Base-by-base conservation (phyloP, 331 rosid genomes). In the Pyrus hybrid region DNA sequence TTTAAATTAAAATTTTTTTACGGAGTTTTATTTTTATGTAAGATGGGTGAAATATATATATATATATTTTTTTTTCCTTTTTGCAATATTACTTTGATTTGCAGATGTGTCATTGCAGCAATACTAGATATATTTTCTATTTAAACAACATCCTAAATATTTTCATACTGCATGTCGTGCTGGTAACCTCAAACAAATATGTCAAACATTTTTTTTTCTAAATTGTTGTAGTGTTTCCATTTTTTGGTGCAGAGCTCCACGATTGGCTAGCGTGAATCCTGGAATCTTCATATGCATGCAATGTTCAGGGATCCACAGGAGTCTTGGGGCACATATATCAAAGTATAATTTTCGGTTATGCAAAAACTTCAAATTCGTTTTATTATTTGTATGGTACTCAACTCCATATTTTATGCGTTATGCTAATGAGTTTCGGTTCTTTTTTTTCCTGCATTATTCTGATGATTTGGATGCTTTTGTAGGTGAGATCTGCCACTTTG, bases 241-340 rank as follows among this genome's bases (percentile, higher is more conserved):
- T 62, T 70, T 82, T 71, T 74, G 68, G 49, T 81, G 87, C 91
- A 92, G 93, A 80, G 96, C 88, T 67, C 96, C 97, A 63, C 79
- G 94, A 88, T 90, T 96, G 97, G 97, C 96, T 65, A 90, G 96
- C 29, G 93, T 92, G 71, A 92, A 92, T 76, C 86, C 90, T 71
- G 97, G 97, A 70, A 90, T 92, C 87, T 92, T 92, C 78, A 85
- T 92, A 79, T 92, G 96, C 84, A 92, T 92, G 96, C 94, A 92
- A 47, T 92, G 97, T 77, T 92, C 97, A 35, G 96, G 97, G 79
- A 81, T 26, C 28, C 28, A 26, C 28, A 26, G 28, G 28, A 26
- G 28, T 26, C 2, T 26, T 26, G 28, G 28, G 28, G 28, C 2
- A 26, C 28, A 26, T 26, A 26, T 26, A 26, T 26, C 28, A 26